phyloP scores from a whole-genome alignment of 2,329 filamentous ascomycete genomes.

The Neocatenulostroma microsporum region DNA sequence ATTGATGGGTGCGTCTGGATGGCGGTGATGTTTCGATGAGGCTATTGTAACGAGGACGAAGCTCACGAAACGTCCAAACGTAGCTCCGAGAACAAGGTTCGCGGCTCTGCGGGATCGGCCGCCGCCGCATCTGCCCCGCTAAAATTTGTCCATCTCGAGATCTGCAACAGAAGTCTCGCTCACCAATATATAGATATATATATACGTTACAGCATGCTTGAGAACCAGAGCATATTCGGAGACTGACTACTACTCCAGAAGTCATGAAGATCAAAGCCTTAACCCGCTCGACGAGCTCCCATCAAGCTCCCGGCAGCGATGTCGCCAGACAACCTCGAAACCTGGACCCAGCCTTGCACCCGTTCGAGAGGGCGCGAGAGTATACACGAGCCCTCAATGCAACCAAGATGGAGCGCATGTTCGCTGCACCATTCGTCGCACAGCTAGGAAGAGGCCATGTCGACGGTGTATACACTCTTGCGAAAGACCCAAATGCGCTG shows the following conservation, averaged over 20 bases:
- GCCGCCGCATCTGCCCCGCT: no score
- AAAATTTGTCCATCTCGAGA: no score
- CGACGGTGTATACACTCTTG: conserved; percentile 58
- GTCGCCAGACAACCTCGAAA: conserved; percentile 60
- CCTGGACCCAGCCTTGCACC: conserved; percentile 76
- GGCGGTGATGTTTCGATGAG: not conserved
- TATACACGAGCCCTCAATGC: conserved; percentile 73
- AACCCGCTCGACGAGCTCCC: conserved; percentile 55
- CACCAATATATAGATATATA: no score
- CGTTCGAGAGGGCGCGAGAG: conserved; percentile 83
- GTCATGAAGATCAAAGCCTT: conserved; percentile 63
- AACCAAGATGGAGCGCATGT: conserved; percentile 89
- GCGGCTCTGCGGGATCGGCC: no score
- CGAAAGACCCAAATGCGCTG: conserved; percentile 41
- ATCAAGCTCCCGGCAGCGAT: conserved; percentile 60
- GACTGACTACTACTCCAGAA: conserved; percentile 26
- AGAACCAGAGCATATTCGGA: no score
- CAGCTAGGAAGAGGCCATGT: conserved; percentile 87
- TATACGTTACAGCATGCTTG: no score
- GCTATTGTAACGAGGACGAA: no score
- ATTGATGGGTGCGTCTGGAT: not conserved
- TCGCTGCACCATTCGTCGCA: conserved; percentile 72
- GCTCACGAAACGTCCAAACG: no score
- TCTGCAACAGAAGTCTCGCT: no score
- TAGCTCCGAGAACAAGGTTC: no score